Conservation (phyloP, 306 rosid species). For the Fagus sylvatica region DNA sequence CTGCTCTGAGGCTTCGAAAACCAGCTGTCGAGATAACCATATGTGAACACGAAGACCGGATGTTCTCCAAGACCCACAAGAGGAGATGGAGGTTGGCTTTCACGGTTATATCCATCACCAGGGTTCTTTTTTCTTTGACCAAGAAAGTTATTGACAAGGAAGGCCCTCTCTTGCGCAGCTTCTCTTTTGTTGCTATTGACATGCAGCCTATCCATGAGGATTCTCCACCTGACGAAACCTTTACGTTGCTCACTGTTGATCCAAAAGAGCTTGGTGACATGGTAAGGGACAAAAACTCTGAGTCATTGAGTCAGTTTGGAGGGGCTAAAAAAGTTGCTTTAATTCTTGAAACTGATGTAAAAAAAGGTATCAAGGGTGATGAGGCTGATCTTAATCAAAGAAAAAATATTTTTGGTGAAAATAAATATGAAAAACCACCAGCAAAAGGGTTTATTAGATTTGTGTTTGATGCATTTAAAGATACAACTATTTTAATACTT, state of each 20-base stretch:
- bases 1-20: neutral
- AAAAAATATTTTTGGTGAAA: neutral
- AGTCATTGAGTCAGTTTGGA: conserved; percentile 14
- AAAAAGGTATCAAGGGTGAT: neutral
- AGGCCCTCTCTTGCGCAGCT: conserved; percentile 12
- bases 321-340: conserved; percentile 2
- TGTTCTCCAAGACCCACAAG: neutral
- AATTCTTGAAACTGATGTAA: neutral
- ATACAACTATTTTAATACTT: conserved; percentile 9
- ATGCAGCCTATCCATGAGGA: neutral
- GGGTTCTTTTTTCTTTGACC: conserved; percentile 16
- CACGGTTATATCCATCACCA: conserved; percentile 22
- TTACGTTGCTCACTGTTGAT: neutral
- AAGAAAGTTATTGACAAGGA: conserved; percentile 1
- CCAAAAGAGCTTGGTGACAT: conserved; percentile 7
- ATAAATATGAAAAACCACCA: neutral
- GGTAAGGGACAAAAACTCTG: conserved; percentile 20
- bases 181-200: conserved; percentile 21
- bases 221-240: too few relatives aligned
- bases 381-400: conserved; percentile 11
- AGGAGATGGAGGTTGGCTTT: conserved; percentile 25
- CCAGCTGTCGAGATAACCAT: neutral
- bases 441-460: conserved; percentile 10
- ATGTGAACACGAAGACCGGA: neutral
- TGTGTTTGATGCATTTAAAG: conserved; percentile 24